Evolutionary conservation across 164 flowering plant species (phyloP).

Genomic region (Tinospora cordifolia): DNA sequence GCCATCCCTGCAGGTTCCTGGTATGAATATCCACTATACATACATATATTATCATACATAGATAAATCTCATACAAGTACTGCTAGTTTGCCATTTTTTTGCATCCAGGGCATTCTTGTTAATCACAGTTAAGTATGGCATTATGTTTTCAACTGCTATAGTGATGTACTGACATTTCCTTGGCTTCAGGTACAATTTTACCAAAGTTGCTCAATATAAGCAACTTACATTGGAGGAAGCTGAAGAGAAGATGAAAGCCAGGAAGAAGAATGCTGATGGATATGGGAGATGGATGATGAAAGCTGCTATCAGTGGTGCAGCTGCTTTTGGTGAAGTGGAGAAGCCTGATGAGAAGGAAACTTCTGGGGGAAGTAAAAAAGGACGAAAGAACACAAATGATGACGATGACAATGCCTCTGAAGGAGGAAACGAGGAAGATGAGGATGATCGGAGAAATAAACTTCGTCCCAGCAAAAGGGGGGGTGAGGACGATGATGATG

Average conservation of each 20-base stretch:
- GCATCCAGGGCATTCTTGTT: neutral
- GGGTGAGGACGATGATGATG: constrained; percentile 80
- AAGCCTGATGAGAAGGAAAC: constrained; percentile 51
- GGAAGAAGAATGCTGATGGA: constrained; percentile 90
- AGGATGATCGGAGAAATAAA: constrained; percentile 72
- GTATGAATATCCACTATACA: constrained; percentile 30
- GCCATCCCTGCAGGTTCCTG: constrained; percentile 98
- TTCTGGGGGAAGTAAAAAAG: constrained; percentile 41
- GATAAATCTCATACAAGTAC: neutral
- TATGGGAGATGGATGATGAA: constrained; percentile 99
- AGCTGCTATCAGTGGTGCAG: constrained; percentile 80
- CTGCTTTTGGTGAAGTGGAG: constrained; percentile 82
- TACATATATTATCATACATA: neutral
- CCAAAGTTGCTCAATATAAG: constrained; percentile 94
- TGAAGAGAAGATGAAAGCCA: constrained; percentile 92
- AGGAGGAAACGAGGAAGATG: constrained; percentile 88
- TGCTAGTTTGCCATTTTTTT: neutral
- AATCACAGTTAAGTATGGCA: neutral
- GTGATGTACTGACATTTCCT: neutral
- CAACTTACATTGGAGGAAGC: constrained; percentile 99
- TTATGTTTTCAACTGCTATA: neutral
- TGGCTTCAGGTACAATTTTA: constrained; percentile 82
- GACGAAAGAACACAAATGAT: constrained; percentile 55
- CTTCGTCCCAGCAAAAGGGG: constrained; percentile 59
- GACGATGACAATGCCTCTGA: constrained; percentile 73